Conservation (phyloP, 495 filamentous ascomycete genomes). For the Pseudoneurospora amorphoporcata region DNA sequence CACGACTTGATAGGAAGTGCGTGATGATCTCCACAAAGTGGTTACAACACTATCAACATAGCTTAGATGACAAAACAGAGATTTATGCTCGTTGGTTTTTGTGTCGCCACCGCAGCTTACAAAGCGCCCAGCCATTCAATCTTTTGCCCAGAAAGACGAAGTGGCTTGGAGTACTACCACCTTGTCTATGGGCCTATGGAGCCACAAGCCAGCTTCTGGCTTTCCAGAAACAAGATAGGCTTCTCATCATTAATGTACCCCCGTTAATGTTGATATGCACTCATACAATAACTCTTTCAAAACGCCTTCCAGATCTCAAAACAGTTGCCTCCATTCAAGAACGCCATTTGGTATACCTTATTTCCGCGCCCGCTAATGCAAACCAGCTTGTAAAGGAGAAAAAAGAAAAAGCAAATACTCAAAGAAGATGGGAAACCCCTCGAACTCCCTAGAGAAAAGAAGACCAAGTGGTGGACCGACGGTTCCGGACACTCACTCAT, state of each 20-base stretch:
- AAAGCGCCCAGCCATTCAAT: neutral
- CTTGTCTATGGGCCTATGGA: neutral
- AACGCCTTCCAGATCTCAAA: neutral
- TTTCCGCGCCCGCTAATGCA: neutral
- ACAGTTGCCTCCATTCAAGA: neutral
- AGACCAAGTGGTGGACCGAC: neutral
- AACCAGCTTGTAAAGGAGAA: neutral
- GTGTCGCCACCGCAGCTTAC: neutral
- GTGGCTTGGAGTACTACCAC: neutral
- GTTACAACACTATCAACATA: neutral
- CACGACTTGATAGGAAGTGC: neutral
- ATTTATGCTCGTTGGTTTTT: neutral
- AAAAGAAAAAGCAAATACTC: neutral
- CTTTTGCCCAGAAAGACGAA: neutral
- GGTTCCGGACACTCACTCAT: neutral
- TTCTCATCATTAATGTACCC: neutral
- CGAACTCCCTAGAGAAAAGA: neutral
- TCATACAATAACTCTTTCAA: neutral
- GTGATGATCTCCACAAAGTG: neutral
- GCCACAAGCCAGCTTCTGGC: neutral
- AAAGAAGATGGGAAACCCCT: neutral
- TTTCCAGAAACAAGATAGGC: neutral
- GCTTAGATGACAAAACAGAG: neutral
- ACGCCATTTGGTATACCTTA: neutral
- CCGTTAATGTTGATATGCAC: neutral